Evolutionary conservation across 2,329 filamentous ascomycete species (phyloP).

Genomic region (Beauveria sp.): DNA sequence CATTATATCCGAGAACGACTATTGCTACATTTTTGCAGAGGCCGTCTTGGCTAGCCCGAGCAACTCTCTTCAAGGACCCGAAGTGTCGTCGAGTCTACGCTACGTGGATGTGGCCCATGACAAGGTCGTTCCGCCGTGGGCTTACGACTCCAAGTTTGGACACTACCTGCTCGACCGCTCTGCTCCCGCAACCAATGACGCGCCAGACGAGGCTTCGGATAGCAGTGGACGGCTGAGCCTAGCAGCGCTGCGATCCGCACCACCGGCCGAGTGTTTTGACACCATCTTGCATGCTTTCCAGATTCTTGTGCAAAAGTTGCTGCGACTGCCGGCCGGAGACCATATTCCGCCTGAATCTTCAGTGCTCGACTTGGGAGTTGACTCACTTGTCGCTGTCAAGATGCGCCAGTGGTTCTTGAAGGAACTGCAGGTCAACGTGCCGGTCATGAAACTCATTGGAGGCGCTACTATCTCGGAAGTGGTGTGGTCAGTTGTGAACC

Average conservation of each 20-base stretch:
- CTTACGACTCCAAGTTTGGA: constrained; percentile 9
- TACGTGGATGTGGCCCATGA: background rate
- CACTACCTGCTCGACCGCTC: constrained; percentile 7
- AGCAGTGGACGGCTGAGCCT: background rate
- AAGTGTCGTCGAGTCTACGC: constrained; percentile 7
- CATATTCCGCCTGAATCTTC: background rate
- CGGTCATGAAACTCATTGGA: constrained; percentile 32
- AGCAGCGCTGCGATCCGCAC: background rate
- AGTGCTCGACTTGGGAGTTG: constrained; percentile 18
- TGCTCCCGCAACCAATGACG: background rate
- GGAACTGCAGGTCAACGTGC: constrained; percentile 33
- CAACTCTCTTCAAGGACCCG: background rate
- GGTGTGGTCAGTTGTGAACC: background rate
- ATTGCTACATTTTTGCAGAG: constrained; percentile 17
- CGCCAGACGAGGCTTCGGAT: background rate
- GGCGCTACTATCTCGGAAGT: constrained; percentile 16
- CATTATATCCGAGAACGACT: constrained; percentile 6
- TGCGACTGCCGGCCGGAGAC: background rate
- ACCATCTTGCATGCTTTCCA: constrained; percentile 26
- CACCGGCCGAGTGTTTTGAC: background rate
- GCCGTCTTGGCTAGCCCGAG: constrained; percentile 9
- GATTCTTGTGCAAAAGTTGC: constrained; percentile 7
- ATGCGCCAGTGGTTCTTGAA: constrained; percentile 42
- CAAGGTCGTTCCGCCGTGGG: background rate
- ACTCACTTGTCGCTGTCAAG: constrained; percentile 24